Base-by-base conservation (phyloP, 805 yeast species). In the Starmerella apicola region DNA sequence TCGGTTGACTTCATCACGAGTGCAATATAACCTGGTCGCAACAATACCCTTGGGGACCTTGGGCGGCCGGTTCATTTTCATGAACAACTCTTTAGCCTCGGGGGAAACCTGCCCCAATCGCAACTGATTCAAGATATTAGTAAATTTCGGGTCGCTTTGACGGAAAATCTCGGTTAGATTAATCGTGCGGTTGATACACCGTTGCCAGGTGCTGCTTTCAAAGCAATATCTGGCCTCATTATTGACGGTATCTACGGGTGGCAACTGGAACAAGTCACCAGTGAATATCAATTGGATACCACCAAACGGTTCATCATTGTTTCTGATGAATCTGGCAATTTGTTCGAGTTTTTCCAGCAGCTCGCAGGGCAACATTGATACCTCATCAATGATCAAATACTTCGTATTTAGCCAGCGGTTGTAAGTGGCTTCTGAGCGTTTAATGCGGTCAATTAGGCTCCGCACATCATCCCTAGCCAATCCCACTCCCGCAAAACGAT, bases 181-280 rank as follows among this genome's bases (percentile, higher is more conserved):
- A 19, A 84, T 68, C 0, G 82, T 80, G 41, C 71, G 71, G 5
- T 69, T 59, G 30, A 88, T 68, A 4, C 74, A 71, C 26, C 59
- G 60, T n/a, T 60, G 59, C 97, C 98, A 91, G 28, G 73, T 62
- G 6, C 63, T 54, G 5, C 83, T 68, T 53, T 84, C 79, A 54
- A 91, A 91, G 47, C 94, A 79, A 51, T 79, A 83, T 2, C 54
- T 46, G 1, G 58, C 60, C 10, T 56, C 59, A 29, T 61, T 64
- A 23, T 23, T 6, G 16, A 23, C 15, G 31, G 62, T 65, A 18
- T 66, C 66, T 5, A 91, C 93, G 0, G 98, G 98, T 1, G 98
- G 98, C 32, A 91, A 66, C 61, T 91, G 98, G 59, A 80, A 86
- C 56, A 88, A 86, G 61, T 91, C 98, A n/a, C 98, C 98, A 3